These are phyloP conservation scores for Volutella citrinella DNA, from an alignment of 2,329 filamentous ascomycete species.

Conservation along the genomic window DNA sequence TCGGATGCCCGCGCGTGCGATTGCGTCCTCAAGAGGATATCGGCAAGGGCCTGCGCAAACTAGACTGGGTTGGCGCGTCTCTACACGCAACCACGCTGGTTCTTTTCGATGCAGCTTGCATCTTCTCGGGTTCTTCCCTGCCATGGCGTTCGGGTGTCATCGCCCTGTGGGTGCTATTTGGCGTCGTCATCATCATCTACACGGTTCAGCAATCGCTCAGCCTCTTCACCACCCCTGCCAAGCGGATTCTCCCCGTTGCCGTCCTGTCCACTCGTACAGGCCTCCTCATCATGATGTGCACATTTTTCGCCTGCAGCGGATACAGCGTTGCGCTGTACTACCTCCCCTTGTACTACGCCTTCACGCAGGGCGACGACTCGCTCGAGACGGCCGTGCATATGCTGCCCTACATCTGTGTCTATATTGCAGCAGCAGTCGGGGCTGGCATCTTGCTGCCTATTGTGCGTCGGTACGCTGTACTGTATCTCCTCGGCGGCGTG, in stretches of 20 bases:
- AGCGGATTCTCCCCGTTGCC: conserved; percentile 16
- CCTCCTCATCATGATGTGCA: conserved; percentile 39
- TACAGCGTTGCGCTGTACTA: conserved; percentile 47
- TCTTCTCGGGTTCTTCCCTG: conserved; percentile 48
- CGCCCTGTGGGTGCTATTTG: conserved; percentile 45
- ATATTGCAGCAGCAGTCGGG: conserved; percentile 31
- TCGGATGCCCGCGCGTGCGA: conserved; percentile 26
- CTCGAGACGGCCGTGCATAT: conserved; percentile 38
- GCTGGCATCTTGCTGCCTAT: conserved; percentile 34
- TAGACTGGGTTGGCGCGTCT: conserved; percentile 30
- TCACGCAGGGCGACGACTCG: conserved; percentile 39
- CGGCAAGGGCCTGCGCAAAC: conserved; percentile 15
- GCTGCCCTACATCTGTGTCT: conserved; percentile 39
- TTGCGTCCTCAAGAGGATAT: conserved; percentile 15
- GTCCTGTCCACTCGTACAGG: conserved; percentile 18
- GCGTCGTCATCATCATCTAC: conserved; percentile 41
- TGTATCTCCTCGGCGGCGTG: conserved; percentile 27
- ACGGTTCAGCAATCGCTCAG: conserved; percentile 42
- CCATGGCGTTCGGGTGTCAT: conserved; percentile 48
- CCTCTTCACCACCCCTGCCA: conserved; percentile 40
- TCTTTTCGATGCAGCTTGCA: conserved; percentile 43
- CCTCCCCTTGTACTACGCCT: conserved; percentile 54
- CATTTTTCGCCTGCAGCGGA: conserved; percentile 34
- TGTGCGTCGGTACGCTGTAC: conserved; percentile 34
- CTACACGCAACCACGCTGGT: conserved; percentile 31